Evolutionary conservation across 1,284 basidiomycete species (phyloP).

Genomic region (Papiliotrema terrestris): DNA sequence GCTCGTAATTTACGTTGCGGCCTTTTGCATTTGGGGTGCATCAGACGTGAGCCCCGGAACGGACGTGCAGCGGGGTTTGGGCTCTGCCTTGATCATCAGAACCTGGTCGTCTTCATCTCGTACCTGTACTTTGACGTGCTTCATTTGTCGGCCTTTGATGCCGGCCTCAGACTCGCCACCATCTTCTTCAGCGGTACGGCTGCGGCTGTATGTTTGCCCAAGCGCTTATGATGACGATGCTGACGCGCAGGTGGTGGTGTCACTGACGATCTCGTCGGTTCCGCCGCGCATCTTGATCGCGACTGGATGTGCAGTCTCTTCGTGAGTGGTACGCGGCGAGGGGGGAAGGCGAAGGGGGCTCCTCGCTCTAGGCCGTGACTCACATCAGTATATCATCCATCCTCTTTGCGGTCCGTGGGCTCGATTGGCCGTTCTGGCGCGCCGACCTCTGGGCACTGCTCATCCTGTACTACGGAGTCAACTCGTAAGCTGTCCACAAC

Average conservation of each 20-base stretch:
- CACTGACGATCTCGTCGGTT: conserved; percentile 5
- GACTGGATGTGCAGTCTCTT: neutral
- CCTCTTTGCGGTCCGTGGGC: conserved; percentile 4
- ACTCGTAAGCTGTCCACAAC: conserved; percentile 1
- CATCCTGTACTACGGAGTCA: neutral
- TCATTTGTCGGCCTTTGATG: neutral
- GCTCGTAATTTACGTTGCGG: neutral
- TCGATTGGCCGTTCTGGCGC: conserved; percentile 3
- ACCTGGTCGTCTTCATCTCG: neutral
- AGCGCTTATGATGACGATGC: no score
- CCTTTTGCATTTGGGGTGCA: neutral
- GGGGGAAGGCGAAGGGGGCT: no score
- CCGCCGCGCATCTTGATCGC: conserved; percentile 7
- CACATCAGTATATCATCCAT: neutral
- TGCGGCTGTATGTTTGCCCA: conserved; percentile 3
- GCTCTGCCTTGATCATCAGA: no score
- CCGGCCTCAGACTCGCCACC: conserved; percentile 5
- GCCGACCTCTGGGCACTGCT: conserved; percentile 10
- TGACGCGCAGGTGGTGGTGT: conserved; percentile 2
- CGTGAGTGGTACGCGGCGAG: neutral
- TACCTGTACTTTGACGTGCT: conserved; percentile 10
- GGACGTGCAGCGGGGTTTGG: no score
- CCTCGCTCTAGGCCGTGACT: no score
- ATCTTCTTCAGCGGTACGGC: conserved; percentile 9
- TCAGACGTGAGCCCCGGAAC: conserved; percentile 1